Conservation (phyloP, 1,284 basidiomycete species). For the Xerocomus amazonicus region DNA sequence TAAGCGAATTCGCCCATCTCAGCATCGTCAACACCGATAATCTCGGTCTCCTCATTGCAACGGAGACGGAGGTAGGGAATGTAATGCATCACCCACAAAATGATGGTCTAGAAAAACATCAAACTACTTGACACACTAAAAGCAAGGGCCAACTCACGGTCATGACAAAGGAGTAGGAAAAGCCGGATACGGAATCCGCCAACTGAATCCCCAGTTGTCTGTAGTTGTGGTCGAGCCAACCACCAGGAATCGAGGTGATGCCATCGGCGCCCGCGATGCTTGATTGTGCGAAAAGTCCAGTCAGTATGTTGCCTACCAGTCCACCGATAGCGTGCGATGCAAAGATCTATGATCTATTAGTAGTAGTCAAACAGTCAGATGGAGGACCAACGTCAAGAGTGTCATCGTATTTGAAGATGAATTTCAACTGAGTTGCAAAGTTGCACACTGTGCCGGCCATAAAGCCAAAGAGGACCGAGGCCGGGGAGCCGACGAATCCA, state of each 20-base stretch:
- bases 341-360: slow-evolving; percentile 57
- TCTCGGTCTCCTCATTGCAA: slow-evolving; percentile 79
- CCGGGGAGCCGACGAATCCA: slow-evolving; percentile 84
- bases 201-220: slow-evolving; percentile 86
- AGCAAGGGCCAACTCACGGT: slow-evolving; percentile 49
- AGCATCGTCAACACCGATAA: slow-evolving; percentile 89
- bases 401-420: slow-evolving; percentile 70
- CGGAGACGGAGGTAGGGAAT: slow-evolving; percentile 85
- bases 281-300: slow-evolving; percentile 84
- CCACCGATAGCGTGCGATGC: slow-evolving; percentile 90
- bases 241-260: slow-evolving; percentile 67
- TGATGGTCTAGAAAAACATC: slow-evolving; percentile 57
- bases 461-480: slow-evolving; percentile 83
- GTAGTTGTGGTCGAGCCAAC: slow-evolving; percentile 89
- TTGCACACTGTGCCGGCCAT: slow-evolving; percentile 85
- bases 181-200: slow-evolving; percentile 73
- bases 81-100: slow-evolving; percentile 91
- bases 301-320: slow-evolving; percentile 82
- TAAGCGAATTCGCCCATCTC: slow-evolving; percentile 96
- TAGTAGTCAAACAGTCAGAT: background rate
- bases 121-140: background rate
- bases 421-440: slow-evolving; percentile 94
- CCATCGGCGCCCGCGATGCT: slow-evolving; percentile 87
- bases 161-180: slow-evolving; percentile 78
- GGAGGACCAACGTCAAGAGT: slow-evolving; percentile 64